Evolutionary conservation across 2,329 filamentous ascomycete genomes (phyloP).

Genomic region (Neophaeococcomyces mojaviensis): DNA sequence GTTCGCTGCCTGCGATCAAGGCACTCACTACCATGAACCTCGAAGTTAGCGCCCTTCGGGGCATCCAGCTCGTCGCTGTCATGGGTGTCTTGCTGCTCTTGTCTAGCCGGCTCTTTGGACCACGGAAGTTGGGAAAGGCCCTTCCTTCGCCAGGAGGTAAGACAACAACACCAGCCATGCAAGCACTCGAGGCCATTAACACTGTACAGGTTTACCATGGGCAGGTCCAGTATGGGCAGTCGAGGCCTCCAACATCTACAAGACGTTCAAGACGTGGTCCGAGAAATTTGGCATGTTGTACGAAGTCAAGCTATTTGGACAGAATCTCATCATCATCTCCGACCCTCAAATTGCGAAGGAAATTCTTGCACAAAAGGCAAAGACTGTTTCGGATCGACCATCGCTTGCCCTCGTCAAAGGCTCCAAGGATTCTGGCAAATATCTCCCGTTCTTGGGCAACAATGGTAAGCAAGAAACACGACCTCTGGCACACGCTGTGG

Average conservation of each 20-base stretch:
- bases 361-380: constrained; percentile 33
- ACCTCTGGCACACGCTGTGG: too few species aligned
- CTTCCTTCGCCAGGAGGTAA: constrained; percentile 1
- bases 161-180: not conserved
- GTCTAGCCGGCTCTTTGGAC: not conserved
- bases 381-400: constrained; percentile 30
- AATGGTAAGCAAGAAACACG: not conserved
- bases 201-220: not conserved
- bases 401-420: constrained; percentile 6
- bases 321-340: constrained; percentile 31
- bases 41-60: not conserved
- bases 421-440: constrained; percentile 5
- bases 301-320: constrained; percentile 37
- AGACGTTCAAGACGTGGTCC: constrained; percentile 35
- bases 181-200: not conserved
- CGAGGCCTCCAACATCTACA: constrained; percentile 25
- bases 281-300: constrained; percentile 36
- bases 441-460: constrained; percentile 5
- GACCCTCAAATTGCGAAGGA: constrained; percentile 37
- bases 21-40: too few species aligned
- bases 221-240: constrained; percentile 5
- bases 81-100: not conserved
- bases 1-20: too few species aligned
- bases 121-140: not conserved
- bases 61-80: not conserved